Base-by-base conservation (phyloP, 2,329 filamentous ascomycete genomes). In the Fusarium sp. region DNA sequence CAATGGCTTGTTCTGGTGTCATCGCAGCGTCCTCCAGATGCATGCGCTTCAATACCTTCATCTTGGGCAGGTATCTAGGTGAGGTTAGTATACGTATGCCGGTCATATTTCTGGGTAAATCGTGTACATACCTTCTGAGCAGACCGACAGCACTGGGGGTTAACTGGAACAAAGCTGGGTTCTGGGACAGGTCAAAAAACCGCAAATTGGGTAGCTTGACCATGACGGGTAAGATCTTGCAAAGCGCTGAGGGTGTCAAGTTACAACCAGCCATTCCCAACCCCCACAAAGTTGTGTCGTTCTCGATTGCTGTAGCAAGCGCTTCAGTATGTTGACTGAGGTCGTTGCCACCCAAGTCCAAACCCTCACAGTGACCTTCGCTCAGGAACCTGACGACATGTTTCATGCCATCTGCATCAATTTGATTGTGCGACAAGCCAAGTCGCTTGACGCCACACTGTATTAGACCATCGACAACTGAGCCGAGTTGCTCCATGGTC, bases 171-270 rank as follows among this genome's bases (percentile, higher is more conserved):
- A 99, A 84, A 20, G 88, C 89, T 33, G 86, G 91, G 72, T 98
- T 98, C 74, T 97, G 93, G 7, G 93, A 97, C 36, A 99, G 83
- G 77, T 98, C 96, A 62, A 99, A 88, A 76, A 97, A 97, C 20
- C 92, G 89, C 76, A 97, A 91, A 67, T 91, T 88, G 3, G 85
- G 84, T 57, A 97, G 82, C 69, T 85, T 88, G 28, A 86, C 84
- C 55, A 98, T 80, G 8, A 88, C 88, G 6, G 93, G 93, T 51
- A 98, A 85, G 13, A 98, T 83, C 55, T 88, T 87, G 78, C 88
- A 91, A 23, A 98, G 82, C 12, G 91, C 89, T 1, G 88, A 84
- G 0, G 93, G 90, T 6, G 86, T 88, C 56, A 99, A 83, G 59
- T 93, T 92, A 80, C 94, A 97, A 72, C 94, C 91, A 2, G 94